Evolutionary conservation across 139 green algal genomes (phyloP), one percentile per base, ranked within the genome.

Genomic region (Haematococcus lacustris): DNA sequence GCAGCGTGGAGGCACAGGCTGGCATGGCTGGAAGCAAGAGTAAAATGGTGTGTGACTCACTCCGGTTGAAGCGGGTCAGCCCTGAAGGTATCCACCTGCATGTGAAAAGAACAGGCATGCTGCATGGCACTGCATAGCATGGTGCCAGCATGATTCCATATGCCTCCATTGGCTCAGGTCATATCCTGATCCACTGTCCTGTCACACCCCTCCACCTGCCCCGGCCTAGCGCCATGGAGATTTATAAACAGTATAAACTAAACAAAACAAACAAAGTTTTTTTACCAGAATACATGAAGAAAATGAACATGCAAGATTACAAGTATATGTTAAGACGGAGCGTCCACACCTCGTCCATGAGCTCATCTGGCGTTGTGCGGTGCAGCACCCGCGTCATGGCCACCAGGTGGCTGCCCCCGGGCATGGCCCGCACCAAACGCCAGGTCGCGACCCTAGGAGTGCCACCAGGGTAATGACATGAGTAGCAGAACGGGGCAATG

Each of bases 361-460:
- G 81, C 59, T 83, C 75, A 70, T 96, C 91, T 23, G 82, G 78
- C 32, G 73, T 80, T 38, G 81, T 88, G 32, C 92, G 78, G 78
- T 97, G 91, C 67, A 97, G 78, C 68, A 97, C 90, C 66, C 92
- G 83, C 0, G 92, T 97, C 70, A 97, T 93, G n/a, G 77, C 89
- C 32, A 87, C 82, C 78, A 96, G 73, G 7, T 84, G 83, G 26
- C 91, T 81, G 1, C 91, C 89, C 1, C 86, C 86, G 25, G 84
- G 84, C 83, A 87, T 82, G 62, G 80, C 74, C 69, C 86, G 80
- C 1, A 86, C 81, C 66, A 90, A 76, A 60, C 91, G 83, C 79
- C 87, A 97, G 0, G 89, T 97, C 21, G 81, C 83, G 28, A 85
- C 72, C 79, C 70, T 83, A 69, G 1, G 33, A 2, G 3, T 64